These are phyloP conservation scores for Paramecium sonneborni DNA, from an alignment of 73 alveolate genomes.

Conservation along the genomic window DNA sequence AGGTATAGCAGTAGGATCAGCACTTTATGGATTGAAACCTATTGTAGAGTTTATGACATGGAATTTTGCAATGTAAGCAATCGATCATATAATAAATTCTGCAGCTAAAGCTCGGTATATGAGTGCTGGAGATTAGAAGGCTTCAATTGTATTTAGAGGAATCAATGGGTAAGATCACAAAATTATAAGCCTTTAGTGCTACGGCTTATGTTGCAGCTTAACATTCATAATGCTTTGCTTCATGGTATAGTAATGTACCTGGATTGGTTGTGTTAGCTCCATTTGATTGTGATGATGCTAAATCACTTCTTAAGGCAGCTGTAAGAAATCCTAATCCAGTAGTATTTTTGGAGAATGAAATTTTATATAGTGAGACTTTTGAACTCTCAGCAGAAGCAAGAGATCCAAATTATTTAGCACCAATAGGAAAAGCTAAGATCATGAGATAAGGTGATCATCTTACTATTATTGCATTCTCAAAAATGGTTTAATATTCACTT, in stretches of 20 bases:
- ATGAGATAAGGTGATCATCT: slow-evolving; percentile 84
- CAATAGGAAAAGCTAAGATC: slow-evolving; percentile 85
- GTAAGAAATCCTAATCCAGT: slow-evolving; percentile 90
- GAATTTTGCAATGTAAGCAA: slow-evolving; percentile 91
- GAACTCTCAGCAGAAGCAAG: slow-evolving; percentile 75
- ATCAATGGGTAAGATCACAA: slow-evolving; percentile 75
- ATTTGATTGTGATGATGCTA: slow-evolving; percentile 82
- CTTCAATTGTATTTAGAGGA: slow-evolving; percentile 91
- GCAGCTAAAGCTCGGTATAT: slow-evolving; percentile 86
- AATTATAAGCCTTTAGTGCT: slow-evolving; percentile 44
- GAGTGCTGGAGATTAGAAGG: slow-evolving; percentile 84
- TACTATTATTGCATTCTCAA: slow-evolving; percentile 84
- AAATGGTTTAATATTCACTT: slow-evolving; percentile 78
- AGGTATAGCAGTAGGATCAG: slow-evolving; percentile 93
- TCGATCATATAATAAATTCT: slow-evolving; percentile 88
- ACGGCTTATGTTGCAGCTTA: slow-evolving; percentile 92
- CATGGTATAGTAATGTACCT: slow-evolving; percentile 90
- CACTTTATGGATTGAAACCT: slow-evolving; percentile 87
- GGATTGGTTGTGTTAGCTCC: slow-evolving; percentile 90
- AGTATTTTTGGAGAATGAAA: slow-evolving; percentile 87
- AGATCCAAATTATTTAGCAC: slow-evolving; percentile 82
- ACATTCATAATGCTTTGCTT: slow-evolving; percentile 90
- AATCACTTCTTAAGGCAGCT: slow-evolving; percentile 88
- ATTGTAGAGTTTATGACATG: slow-evolving; percentile 91
- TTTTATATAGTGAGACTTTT: slow-evolving; percentile 80